Conservation (phyloP, 1,284 basidiomycete genomes). For the Stygiomarasmius scandens region DNA sequence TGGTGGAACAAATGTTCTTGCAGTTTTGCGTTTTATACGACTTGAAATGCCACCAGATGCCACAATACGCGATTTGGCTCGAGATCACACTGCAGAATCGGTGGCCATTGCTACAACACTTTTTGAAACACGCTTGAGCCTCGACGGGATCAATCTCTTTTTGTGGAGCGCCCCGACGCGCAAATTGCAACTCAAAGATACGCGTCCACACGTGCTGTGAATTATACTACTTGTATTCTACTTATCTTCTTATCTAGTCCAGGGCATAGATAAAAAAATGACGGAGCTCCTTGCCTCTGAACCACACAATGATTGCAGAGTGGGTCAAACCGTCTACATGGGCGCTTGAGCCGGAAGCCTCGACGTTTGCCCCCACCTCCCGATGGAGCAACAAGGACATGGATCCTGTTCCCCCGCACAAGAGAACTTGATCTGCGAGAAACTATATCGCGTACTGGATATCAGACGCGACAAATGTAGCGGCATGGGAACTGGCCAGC, state of each 20-base stretch:
- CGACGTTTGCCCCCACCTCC: conserved; percentile 11
- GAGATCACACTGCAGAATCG: too few relatives aligned
- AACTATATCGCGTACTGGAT: conserved; percentile 53
- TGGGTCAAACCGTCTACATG: conserved; percentile 12
- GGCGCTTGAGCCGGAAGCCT: conserved; percentile 10
- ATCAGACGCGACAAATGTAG: conserved; percentile 46
- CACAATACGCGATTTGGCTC: too few relatives aligned
- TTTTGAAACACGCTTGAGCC: background rate
- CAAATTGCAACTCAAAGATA: background rate
- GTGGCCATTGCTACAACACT: too few relatives aligned
- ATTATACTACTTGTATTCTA: background rate
- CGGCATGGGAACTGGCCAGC: conserved; percentile 33
- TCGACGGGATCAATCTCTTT: background rate
- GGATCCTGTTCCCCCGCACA: conserved; percentile 52
- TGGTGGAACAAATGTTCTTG: too few relatives aligned
- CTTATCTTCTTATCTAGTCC: background rate
- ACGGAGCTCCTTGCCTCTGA: background rate
- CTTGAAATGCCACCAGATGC: too few relatives aligned
- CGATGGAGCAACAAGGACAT: conserved; percentile 61
- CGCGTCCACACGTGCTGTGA: background rate
- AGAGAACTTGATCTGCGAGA: conserved; percentile 51
- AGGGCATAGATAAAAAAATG: background rate
- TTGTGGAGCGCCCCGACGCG: background rate
- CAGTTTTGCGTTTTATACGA: too few relatives aligned
- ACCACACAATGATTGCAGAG: background rate